These are phyloP conservation scores for Inosperma sp. DNA, from an alignment of 768 basidiomycete genomes.

Conservation along the genomic window DNA sequence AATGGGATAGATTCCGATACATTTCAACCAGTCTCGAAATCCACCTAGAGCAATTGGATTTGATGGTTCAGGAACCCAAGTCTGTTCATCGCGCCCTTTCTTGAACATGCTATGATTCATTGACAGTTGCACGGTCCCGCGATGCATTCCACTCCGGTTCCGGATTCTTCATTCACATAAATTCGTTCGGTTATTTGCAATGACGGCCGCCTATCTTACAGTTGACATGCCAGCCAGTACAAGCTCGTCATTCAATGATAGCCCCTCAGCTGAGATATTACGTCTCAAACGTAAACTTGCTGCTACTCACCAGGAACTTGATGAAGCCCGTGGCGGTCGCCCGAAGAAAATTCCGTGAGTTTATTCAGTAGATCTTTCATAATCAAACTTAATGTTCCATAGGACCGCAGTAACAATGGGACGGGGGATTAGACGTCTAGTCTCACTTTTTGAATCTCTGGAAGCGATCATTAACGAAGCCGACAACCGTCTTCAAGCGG, in stretches of 20 bases:
- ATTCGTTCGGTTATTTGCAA: too few relatives aligned
- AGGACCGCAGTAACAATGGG: slow-evolving; percentile 1
- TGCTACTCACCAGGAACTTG: slow-evolving; percentile 6
- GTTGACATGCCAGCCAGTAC: neutral
- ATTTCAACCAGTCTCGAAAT: too few relatives aligned
- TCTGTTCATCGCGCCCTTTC: too few relatives aligned
- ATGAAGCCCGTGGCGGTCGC: neutral
- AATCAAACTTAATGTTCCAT: neutral
- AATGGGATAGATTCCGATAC: too few relatives aligned
- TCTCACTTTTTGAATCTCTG: slow-evolving; percentile 8
- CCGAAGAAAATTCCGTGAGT: neutral
- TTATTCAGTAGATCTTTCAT: neutral
- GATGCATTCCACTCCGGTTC: too few relatives aligned
- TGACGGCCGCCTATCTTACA: too few relatives aligned
- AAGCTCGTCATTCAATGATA: neutral
- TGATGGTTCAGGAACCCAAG: too few relatives aligned
- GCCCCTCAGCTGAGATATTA: neutral
- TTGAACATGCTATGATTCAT: too few relatives aligned
- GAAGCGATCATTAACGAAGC: slow-evolving; percentile 5
- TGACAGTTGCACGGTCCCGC: too few relatives aligned
- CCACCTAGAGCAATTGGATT: too few relatives aligned
- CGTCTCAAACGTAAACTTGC: slow-evolving; percentile 6
- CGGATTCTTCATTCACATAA: neutral
- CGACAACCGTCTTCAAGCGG: slow-evolving; percentile 8
- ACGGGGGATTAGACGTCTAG: slow-evolving; percentile 8